These are phyloP conservation scores for Excoecaria agallocha DNA, from an alignment of 345 rosid genomes.

Conservation along the genomic window DNA sequence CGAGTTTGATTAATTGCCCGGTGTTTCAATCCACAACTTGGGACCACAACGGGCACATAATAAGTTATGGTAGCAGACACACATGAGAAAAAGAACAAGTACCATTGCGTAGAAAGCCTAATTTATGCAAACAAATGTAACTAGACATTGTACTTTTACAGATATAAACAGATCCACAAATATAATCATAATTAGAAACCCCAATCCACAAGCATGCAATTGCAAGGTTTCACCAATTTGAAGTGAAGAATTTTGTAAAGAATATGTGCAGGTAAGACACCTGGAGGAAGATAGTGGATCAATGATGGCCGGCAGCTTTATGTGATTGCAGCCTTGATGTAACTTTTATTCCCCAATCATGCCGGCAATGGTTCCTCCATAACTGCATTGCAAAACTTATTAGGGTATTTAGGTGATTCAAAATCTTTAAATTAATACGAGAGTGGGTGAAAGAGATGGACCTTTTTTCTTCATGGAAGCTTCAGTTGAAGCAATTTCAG, in stretches of 20 bases:
- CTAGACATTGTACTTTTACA: not conserved
- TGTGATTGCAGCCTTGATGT: not conserved
- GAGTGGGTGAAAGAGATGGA: conserved; percentile 26
- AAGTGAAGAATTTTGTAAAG: conserved; percentile 14
- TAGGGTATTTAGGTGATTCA: not conserved
- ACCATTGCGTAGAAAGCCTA: not conserved
- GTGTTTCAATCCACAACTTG: no score
- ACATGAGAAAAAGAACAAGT: not conserved
- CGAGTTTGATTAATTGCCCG: no score
- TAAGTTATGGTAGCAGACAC: not conserved
- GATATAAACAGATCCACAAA: conserved; percentile 1
- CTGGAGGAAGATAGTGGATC: conserved; percentile 6
- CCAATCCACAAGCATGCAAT: not conserved
- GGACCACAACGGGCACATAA: no score
- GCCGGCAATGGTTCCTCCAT: conserved; percentile 83
- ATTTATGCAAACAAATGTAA: not conserved
- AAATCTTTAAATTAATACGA: not conserved
- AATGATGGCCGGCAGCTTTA: conserved; percentile 12
- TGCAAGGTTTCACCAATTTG: conserved; percentile 1
- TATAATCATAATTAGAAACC: not conserved
- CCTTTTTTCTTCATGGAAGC: conserved; percentile 57
- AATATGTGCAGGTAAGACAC: conserved; percentile 7
- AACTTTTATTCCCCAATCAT: conserved; percentile 26
- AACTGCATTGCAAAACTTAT: conserved; percentile 41
- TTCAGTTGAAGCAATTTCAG: conserved; percentile 37